These are phyloP conservation scores for Volvox carteri DNA, from an alignment of 163 green algal genomes.

Conservation along the genomic window DNA sequence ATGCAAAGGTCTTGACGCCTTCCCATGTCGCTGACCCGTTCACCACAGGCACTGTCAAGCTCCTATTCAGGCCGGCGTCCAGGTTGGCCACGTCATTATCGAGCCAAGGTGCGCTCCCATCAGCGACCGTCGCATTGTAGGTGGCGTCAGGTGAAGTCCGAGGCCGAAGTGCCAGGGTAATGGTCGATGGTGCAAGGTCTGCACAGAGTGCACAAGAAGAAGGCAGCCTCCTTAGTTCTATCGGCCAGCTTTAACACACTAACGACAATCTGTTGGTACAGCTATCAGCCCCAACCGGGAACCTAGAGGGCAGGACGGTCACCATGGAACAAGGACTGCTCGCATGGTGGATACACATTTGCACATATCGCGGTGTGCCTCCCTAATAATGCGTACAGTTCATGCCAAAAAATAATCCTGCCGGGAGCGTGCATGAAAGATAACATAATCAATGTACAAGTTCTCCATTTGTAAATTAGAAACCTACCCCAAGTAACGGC, in stretches of 20 bases:
- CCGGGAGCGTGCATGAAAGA: background rate
- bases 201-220: too few species aligned
- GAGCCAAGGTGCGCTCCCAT: background rate
- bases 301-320: too few species aligned
- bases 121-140: background rate
- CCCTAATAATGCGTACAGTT: too few species aligned
- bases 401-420: too few species aligned
- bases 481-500: background rate
- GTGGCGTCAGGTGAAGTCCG: background rate
- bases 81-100: slow-evolving; percentile 7
- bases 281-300: too few species aligned
- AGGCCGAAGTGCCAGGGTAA: background rate
- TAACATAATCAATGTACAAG: background rate
- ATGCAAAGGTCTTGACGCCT: background rate
- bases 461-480: too few species aligned
- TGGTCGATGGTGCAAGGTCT: background rate
- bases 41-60: background rate
- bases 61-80: background rate
- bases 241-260: too few species aligned
- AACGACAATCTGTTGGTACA: too few species aligned
- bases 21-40: background rate
- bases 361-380: too few species aligned
- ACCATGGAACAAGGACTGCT: too few species aligned
- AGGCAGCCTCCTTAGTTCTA: too few species aligned
- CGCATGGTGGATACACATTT: too few species aligned